phyloP scores from a whole-genome alignment of 331 rosid species.

The Saraca asoca region DNA sequence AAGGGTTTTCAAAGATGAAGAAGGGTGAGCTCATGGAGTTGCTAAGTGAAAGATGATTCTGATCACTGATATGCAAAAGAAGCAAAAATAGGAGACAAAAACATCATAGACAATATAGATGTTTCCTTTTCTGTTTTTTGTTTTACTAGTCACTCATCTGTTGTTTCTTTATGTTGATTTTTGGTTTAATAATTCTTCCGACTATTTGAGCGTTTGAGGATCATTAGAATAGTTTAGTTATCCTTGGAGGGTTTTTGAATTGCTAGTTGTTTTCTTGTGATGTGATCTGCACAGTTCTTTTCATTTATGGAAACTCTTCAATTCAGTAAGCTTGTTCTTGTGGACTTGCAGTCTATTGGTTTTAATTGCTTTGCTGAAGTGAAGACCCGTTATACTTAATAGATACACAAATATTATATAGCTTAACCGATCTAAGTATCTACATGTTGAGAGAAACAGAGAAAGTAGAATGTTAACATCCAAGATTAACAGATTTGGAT shows the following conservation, averaged over 20 bases:
- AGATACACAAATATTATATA: no score
- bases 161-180: conserved; percentile 23
- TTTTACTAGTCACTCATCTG: conserved; percentile 14
- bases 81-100: conserved; percentile 17
- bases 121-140: conserved; percentile 1
- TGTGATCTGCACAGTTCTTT: conserved; percentile 13
- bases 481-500: no score
- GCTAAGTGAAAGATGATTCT: conserved; percentile 46
- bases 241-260: conserved; percentile 9
- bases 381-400: no score
- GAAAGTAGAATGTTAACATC: no score
- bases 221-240: conserved; percentile 32
- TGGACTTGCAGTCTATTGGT: background rate
- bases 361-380: background rate
- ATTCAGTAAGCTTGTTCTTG: background rate
- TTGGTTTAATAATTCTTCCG: conserved; percentile 23
- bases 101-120: conserved; percentile 17
- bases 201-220: conserved; percentile 16
- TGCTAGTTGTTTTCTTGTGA: conserved; percentile 19
- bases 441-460: no score
- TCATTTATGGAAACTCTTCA: background rate
- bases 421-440: no score
- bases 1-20: conserved; percentile 88
- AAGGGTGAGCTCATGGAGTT: conserved; percentile 68
- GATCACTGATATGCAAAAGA: conserved; percentile 18